Percentiles rank a stretch among this genome's conserved stretches.
Evolutionary conservation across 78 protist genomes (phyloP).

Genomic region (Planoprotostelium fungivorum): DNA sequence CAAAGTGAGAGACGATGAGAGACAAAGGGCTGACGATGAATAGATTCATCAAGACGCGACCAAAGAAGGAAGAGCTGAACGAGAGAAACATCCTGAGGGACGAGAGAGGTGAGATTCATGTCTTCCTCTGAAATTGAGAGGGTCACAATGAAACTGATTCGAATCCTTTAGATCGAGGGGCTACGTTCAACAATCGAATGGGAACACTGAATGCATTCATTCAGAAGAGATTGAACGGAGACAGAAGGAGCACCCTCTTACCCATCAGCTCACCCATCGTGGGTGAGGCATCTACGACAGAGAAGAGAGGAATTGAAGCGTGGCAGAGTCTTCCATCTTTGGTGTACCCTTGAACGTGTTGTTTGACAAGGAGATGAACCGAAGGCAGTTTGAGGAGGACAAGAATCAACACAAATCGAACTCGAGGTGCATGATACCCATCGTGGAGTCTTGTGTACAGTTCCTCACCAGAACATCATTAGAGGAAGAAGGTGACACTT

Average conservation of each 20-base stretch:
- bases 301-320: not conserved
- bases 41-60: not conserved
- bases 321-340: not conserved
- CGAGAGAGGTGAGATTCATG: not conserved
- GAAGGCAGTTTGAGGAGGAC: not conserved
- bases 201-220: not conserved
- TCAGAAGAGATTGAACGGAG: not conserved
- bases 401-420: not conserved
- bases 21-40: not conserved
- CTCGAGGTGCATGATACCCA: not conserved
- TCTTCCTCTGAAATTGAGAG: not conserved
- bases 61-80: not conserved
- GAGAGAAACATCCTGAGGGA: not conserved
- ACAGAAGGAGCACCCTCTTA: not conserved
- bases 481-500: not conserved
- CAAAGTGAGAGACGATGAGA: not conserved
- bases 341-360: not conserved
- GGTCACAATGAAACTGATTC: not conserved
- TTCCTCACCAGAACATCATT: not conserved
- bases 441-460: not conserved
- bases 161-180: no score
- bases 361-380: not conserved
- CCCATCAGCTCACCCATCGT: not conserved
- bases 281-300: no score
- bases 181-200: not conserved